phyloP scores from a whole-genome alignment of 2,329 filamentous ascomycete species.

The Calonectria multiphialidica region DNA sequence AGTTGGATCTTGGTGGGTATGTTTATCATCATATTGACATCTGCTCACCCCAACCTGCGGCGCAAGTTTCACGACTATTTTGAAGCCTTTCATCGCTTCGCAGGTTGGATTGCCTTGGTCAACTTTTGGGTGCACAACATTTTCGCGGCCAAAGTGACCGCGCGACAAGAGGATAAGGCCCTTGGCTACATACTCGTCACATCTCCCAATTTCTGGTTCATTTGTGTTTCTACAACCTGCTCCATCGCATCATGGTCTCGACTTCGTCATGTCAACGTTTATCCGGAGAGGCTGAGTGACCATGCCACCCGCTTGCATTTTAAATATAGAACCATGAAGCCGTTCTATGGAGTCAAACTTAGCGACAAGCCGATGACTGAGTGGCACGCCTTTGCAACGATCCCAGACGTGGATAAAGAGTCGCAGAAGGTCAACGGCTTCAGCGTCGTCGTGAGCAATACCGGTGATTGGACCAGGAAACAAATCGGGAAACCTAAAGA shows the following conservation, averaged over 20 bases:
- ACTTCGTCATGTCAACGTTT: constrained; percentile 73
- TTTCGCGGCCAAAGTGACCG: constrained; percentile 64
- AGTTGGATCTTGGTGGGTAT: constrained; percentile 39
- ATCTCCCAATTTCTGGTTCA: constrained; percentile 26
- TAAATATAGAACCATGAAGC: constrained; percentile 62
- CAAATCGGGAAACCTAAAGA: constrained; percentile 69
- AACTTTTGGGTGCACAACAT: constrained; percentile 70
- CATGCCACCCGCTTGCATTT: constrained; percentile 80
- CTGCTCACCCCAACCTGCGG: constrained; percentile 39
- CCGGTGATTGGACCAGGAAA: constrained; percentile 76
- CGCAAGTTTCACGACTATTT: constrained; percentile 70
- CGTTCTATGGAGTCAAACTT: constrained; percentile 58
- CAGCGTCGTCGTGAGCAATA: constrained; percentile 74
- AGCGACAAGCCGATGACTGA: constrained; percentile 71
- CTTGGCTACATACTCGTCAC: constrained; percentile 20
- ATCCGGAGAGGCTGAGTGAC: constrained; percentile 71
- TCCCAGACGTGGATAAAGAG: constrained; percentile 59
- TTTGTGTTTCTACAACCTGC: constrained; percentile 17
- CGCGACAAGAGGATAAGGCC: not conserved
- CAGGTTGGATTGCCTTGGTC: constrained; percentile 71
- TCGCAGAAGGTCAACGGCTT: constrained; percentile 60
- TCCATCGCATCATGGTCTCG: constrained; percentile 64
- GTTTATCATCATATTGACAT: constrained; percentile 43
- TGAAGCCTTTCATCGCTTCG: constrained; percentile 75
- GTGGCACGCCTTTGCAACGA: constrained; percentile 78